Conservation (phyloP, 1,139 yeast genomes). For the Torulaspora globosa region DNA sequence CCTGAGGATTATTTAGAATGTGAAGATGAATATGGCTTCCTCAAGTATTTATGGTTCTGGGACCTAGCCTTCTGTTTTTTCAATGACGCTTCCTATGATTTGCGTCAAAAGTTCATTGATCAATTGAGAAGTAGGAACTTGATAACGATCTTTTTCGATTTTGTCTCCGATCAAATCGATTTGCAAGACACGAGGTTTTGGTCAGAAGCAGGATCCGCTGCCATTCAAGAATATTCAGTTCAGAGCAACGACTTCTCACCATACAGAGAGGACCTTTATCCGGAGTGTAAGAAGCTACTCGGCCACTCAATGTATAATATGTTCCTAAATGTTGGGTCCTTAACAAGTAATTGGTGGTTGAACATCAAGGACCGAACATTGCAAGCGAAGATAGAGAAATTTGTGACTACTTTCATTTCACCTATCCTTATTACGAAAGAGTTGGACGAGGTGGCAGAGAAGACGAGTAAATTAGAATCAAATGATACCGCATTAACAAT, state of each 20-base stretch:
- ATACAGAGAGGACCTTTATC: constrained; percentile 26
- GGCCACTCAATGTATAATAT: constrained; percentile 56
- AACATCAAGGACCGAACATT: constrained; percentile 41
- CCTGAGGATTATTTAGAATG: constrained; percentile 42
- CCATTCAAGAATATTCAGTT: constrained; percentile 26
- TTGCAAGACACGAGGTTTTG: constrained; percentile 38
- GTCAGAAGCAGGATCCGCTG: constrained; percentile 31
- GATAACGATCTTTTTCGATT: constrained; percentile 47
- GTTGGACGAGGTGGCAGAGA: constrained; percentile 49
- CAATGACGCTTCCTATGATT: constrained; percentile 58
- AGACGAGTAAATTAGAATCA: constrained; percentile 38
- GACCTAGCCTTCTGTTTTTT: constrained; percentile 58
- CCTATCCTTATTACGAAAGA: constrained; percentile 60
- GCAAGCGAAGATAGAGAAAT: constrained; percentile 56
- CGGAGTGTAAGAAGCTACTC: constrained; percentile 43
- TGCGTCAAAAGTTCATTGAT: constrained; percentile 56
- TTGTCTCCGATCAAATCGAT: constrained; percentile 46
- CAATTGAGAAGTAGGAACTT: constrained; percentile 50
- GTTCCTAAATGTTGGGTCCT: constrained; percentile 60
- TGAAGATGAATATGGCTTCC: constrained; percentile 38
- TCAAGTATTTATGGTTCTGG: constrained; percentile 69
- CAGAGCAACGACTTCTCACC: constrained; percentile 25
- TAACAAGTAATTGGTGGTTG: constrained; percentile 68
- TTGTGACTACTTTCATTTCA: constrained; percentile 59
- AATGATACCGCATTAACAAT: constrained; percentile 58